Percentiles rank a stretch among this genome's conserved stretches.
Evolutionary conservation across 2,329 filamentous ascomycete genomes (phyloP).

Genomic region (Ceratocystis huliohia): DNA sequence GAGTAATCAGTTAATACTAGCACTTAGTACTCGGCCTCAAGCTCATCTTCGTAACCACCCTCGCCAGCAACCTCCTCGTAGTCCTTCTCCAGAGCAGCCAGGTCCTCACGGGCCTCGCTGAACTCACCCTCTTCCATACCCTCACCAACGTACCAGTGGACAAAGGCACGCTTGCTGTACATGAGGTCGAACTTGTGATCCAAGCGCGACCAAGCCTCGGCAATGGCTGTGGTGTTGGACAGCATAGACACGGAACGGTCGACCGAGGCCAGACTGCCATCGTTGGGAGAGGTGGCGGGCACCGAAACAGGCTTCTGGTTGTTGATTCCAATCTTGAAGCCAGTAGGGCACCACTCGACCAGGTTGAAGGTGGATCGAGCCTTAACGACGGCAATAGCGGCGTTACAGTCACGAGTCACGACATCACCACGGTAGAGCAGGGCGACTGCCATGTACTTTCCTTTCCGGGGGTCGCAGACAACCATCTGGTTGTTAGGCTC

Average conservation of each 20-base stretch:
- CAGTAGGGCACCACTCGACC: slow-evolving; percentile 63
- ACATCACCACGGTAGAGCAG: slow-evolving; percentile 61
- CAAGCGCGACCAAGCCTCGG: slow-evolving; percentile 59
- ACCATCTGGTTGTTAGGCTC: slow-evolving; percentile 73
- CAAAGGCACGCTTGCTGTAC: slow-evolving; percentile 66
- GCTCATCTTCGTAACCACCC: slow-evolving; percentile 51
- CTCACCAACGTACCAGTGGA: slow-evolving; percentile 74
- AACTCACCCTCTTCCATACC: slow-evolving; percentile 91
- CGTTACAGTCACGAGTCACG: slow-evolving; percentile 56
- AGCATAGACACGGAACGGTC: slow-evolving; percentile 57
- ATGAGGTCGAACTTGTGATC: slow-evolving; percentile 68
- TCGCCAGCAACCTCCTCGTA: slow-evolving; percentile 76
- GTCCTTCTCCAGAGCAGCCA: slow-evolving; percentile 74
- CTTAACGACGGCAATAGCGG: slow-evolving; percentile 54
- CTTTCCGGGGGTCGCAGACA: slow-evolving; percentile 59
- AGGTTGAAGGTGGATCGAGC: slow-evolving; percentile 61
- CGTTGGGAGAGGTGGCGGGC: slow-evolving; percentile 37
- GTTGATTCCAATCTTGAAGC: slow-evolving; percentile 66
- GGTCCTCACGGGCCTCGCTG: slow-evolving; percentile 73
- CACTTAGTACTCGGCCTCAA: slow-evolving; percentile 65
- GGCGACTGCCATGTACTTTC: slow-evolving; percentile 65
- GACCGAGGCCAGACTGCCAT: slow-evolving; percentile 48
- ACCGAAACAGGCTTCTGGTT: slow-evolving; percentile 55
- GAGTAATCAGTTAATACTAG: slow-evolving; percentile 15
- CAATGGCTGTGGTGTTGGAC: slow-evolving; percentile 62